Base-by-base conservation (phyloP, 2,329 filamentous ascomycete genomes). In the Cercospora sesami region DNA sequence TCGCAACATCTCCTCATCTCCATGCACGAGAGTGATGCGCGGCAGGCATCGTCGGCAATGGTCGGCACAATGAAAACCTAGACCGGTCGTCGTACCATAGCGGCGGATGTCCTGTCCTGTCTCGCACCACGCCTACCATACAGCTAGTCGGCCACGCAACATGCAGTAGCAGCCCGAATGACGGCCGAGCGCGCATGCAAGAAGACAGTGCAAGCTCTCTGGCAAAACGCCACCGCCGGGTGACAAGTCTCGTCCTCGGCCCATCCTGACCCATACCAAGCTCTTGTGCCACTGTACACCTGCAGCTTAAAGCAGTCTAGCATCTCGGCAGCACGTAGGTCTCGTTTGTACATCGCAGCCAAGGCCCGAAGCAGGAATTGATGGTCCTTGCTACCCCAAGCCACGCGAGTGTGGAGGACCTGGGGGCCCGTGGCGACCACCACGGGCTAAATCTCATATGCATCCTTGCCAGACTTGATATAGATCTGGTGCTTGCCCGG, bases 401-500 rank as follows among this genome's bases (percentile, higher is more conserved):
- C 66, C 66, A 68, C 61, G 64, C 66, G 66, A 69, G 64, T 60
- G 69, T 69, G 69, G 67, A 69, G 69, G 67, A 71, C 21, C 48
- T 65, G 63, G 67, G 63, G 63, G 60, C 33, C 65, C 59, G 51
- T 61, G 69, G 30, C 55, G 63, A 59, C 30, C 45, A 66, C 63
- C 36, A 39, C 63, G 59, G 63, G 58, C 28, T 48, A 63, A 65
- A 57, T 65, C 63, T 63, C 60, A 60, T 63, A 59, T 39, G 48
- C 57, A 69, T 26, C 57, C 45, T 55, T 36, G 63, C 53, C 33
- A 48, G 65, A 68, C 42, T 55, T 48, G 64, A 62, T 63, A 65
- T 48, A 64, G 58, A 31, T 65, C 53, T 9, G 55, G 42, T 31
- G 7, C 21, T 61, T 36, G n/a, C 58, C 61, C 60, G 36, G 57